Base-by-base conservation (phyloP, 2,329 filamentous ascomycete genomes). In the Pestalotiopsis fici region DNA sequence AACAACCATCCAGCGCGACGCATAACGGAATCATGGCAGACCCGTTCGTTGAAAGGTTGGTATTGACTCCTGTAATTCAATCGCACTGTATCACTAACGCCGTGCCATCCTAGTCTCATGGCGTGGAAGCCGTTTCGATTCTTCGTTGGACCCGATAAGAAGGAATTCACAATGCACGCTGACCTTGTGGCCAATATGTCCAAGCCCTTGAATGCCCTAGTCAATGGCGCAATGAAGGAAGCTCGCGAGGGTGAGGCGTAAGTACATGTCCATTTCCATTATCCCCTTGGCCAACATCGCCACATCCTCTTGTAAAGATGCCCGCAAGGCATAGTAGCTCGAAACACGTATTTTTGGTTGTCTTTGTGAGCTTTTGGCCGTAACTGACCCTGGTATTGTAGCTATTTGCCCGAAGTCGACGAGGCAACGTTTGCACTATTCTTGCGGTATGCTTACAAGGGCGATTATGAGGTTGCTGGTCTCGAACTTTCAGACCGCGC, bases 211-310 rank as follows among this genome's bases (percentile, higher is more conserved):
- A 75, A 79, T 67, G 76, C 79, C 63, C 73, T 85, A n/a, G 79
- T 85, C 73, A 82, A 81, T 71, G 81, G 81, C 55, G 74, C 80
- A 27, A 83, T 82, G 64, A 78, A 79, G 43, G 83, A 85, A 69
- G 82, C 82, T 2, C 78, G 76, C 54, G 78, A 81, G 55, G 76
- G 78, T 12, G 78, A 80, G 18, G 43, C 43, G 43, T 50, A 7
- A 50, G 43, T 47, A 47, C 13, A 47, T 47, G 12, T 15, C 39
- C 6, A 15, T 47, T 6, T 35, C 11, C 31, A 47, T 13, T 5
- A 5, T 2, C 39, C 12, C 12, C 12, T 2, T 47, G 12, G 5
- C 13, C 18, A 15, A 13, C 5, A n/a, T 47, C 12, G 15, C 39
- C 39, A 18, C 12, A 47, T 13, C 18, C 6, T 15, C 39, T 15